Evolutionary conservation across 495 filamentous ascomycete genomes (phyloP), one percentile per base, ranked within the genome.

Genomic region (Xylaria sp.): DNA sequence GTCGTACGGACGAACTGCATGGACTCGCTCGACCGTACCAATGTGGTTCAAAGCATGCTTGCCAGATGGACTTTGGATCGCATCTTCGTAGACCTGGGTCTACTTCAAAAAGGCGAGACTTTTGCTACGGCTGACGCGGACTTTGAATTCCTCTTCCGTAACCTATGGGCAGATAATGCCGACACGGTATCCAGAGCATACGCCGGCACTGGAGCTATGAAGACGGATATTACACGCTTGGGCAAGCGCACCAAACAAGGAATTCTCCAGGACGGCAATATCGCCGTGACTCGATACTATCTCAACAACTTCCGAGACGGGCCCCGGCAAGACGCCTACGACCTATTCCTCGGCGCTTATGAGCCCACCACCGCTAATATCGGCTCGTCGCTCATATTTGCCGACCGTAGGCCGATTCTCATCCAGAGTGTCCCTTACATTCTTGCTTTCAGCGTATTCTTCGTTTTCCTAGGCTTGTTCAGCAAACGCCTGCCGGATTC

Each of bases 1-100:
- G 94, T 98, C 12, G 93, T 99, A 31, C 90, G 96, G 53, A 98
- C 96, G 26, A 99, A 99, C 77, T 99, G 96, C 81, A 98, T 99
- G 96, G 96, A 99, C 82, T 99, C 97, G 74, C 87, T 99, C 14
- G 96, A 99, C 81, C 93, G 96, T 65, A 99, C 96, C 61, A 99
- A 99, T 78, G 94, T 99, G 12, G 92, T 99, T 2, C 96, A 99
- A 79, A 96, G 92, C 76, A 96, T 97, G 92, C 86, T 99, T 24
- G 96, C 91, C 24, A 91, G 94, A 63, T 94, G 89, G 88, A 91
- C 90, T 15, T 81, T 98, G n/a, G 95, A 92, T 63, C 89, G 92
- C 46, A 94, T 97, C 81, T 88, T 99, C 43, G 86, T 87, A 62
- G 96, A 98, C 74, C 83, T 94, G 14, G 93, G 92, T 35, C 82